Conservation (phyloP, 2,329 filamentous ascomycete genomes). For the Penicillium sumatraense region DNA sequence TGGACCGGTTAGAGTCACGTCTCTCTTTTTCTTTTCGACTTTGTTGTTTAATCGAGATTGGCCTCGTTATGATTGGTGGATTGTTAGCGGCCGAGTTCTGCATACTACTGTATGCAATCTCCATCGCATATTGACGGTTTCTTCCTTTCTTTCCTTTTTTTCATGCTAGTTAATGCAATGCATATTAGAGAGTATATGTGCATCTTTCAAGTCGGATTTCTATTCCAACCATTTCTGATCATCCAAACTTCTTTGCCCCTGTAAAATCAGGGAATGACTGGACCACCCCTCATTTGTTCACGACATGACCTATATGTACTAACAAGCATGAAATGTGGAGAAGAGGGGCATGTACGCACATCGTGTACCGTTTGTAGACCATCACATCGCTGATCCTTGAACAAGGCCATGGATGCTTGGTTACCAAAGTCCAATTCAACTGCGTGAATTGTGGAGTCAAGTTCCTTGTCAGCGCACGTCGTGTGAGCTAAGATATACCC, state of each 20-base stretch:
- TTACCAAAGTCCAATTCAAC: background rate
- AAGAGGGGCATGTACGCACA: background rate
- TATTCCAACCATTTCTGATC: background rate
- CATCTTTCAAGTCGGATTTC: conserved; percentile 1
- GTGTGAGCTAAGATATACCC: background rate
- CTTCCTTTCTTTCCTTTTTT: too few relatives aligned
- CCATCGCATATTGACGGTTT: too few relatives aligned
- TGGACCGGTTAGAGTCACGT: background rate
- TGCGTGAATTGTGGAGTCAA: background rate
- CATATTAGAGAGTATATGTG: too few relatives aligned
- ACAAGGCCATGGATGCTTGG: background rate
- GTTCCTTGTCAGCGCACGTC: background rate
- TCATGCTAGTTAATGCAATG: background rate
- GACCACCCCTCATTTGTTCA: background rate
- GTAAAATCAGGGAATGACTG: background rate
- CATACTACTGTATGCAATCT: too few relatives aligned
- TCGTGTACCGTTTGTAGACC: background rate
- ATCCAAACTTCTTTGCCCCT: background rate
- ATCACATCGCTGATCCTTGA: background rate
- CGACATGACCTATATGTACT: background rate
- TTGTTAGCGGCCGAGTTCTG: too few relatives aligned
- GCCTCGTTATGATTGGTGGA: background rate
- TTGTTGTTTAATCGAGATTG: background rate
- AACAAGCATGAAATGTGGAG: background rate
- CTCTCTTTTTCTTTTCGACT: background rate